Conservation (phyloP, 495 filamentous ascomycete species). For the Lasiosphaeria miniovina region DNA sequence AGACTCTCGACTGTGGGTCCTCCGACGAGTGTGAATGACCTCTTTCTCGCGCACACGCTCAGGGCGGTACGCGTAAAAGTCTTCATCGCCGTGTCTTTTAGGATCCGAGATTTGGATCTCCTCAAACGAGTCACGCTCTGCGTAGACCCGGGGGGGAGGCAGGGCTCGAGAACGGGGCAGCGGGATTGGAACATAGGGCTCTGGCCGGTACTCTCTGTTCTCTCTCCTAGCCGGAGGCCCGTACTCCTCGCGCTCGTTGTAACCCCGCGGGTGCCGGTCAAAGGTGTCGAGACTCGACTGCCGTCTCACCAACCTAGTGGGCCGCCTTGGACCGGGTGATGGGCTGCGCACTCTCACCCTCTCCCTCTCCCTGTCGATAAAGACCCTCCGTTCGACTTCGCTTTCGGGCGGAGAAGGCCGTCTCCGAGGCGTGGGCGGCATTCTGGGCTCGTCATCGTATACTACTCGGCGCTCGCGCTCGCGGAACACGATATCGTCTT, state of each 20-base stretch:
- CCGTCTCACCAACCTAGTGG: conserved; percentile 32
- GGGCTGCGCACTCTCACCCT: conserved; percentile 34
- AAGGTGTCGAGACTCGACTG: conserved; percentile 49
- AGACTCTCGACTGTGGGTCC: conserved; percentile 36
- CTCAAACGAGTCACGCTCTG: conserved; percentile 47
- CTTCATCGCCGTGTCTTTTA: conserved; percentile 64
- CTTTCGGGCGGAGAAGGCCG: conserved; percentile 27
- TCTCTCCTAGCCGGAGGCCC: conserved; percentile 33
- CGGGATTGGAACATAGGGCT: conserved; percentile 52
- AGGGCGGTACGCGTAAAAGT: conserved; percentile 56
- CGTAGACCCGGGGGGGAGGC: conserved; percentile 50
- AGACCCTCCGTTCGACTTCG: conserved; percentile 32
- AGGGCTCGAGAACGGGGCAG: conserved; percentile 47
- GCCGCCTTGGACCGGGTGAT: conserved; percentile 33
- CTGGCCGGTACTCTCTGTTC: conserved; percentile 40
- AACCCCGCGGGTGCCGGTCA: conserved; percentile 50
- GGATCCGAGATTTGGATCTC: conserved; percentile 69
- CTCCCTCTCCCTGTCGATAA: conserved; percentile 37
- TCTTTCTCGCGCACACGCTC: conserved; percentile 52
- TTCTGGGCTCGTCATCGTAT: conserved; percentile 35
- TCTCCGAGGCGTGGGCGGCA: conserved; percentile 12
- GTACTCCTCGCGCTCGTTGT: conserved; percentile 49
- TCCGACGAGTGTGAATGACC: conserved; percentile 38
- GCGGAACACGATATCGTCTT: conserved; percentile 33
- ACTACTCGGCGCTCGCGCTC: conserved; percentile 33